Evolutionary conservation across 805 yeast genomes (phyloP).

Genomic region (Barnettozyma botsteinii): DNA sequence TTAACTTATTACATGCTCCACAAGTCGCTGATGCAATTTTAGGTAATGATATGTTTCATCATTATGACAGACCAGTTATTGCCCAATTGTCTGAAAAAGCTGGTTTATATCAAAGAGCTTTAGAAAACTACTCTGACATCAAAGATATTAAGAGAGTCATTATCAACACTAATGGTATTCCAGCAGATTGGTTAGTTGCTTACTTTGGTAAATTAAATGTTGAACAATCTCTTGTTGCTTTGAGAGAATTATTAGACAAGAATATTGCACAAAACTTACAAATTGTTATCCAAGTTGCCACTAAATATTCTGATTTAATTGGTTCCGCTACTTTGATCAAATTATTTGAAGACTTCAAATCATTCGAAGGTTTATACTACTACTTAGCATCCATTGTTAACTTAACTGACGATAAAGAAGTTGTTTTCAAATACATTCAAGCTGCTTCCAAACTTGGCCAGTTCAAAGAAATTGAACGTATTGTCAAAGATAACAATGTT

Average conservation of each 20-base stretch:
- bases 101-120: slow-evolving; percentile 92
- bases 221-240: slow-evolving; percentile 84
- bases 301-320: slow-evolving; percentile 89
- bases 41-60: slow-evolving; percentile 93
- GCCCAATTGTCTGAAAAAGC: slow-evolving; percentile 93
- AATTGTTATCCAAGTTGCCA: slow-evolving; percentile 92
- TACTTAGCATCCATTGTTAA: slow-evolving; percentile 91
- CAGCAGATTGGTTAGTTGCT: slow-evolving; percentile 88
- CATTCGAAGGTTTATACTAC: slow-evolving; percentile 90
- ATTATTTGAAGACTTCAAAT: slow-evolving; percentile 88
- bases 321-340: slow-evolving; percentile 83
- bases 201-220: slow-evolving; percentile 93
- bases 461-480: slow-evolving; percentile 89
- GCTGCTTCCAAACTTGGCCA: slow-evolving; percentile 90
- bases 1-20: slow-evolving; percentile 91
- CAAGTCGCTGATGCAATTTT: slow-evolving; percentile 99
- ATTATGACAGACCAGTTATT: slow-evolving; percentile 88
- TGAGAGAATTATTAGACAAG: slow-evolving; percentile 76
- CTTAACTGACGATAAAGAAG: slow-evolving; percentile 88
- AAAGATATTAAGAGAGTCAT: slow-evolving; percentile 94
- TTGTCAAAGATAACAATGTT: slow-evolving; percentile 88
- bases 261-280: slow-evolving; percentile 86
- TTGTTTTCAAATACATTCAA: slow-evolving; percentile 92
- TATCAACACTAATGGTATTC: slow-evolving; percentile 77
- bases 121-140: slow-evolving; percentile 91